Evolutionary conservation across 2,329 filamentous ascomycete species (phyloP).

Genomic region (Cephalotrichum gorgonifer): DNA sequence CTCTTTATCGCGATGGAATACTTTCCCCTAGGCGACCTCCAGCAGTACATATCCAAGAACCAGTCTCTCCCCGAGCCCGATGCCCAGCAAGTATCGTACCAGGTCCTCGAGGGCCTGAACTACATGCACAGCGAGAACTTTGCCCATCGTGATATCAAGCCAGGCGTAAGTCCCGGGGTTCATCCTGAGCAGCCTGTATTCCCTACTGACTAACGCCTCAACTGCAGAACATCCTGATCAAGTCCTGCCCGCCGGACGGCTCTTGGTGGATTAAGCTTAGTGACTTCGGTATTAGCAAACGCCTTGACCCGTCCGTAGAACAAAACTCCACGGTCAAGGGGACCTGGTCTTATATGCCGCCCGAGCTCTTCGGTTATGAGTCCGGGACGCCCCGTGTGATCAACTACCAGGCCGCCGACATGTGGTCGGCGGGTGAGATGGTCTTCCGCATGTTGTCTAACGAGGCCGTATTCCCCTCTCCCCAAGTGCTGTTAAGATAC

Average conservation of each 20-base stretch:
- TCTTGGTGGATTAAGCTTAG: slow-evolving; percentile 14
- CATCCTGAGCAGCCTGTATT: too few relatives aligned
- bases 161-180: slow-evolving; percentile 9
- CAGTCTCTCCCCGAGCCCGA: slow-evolving; percentile 10
- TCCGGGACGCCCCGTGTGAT: too few relatives aligned
- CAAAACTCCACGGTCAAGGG: slow-evolving; percentile 5
- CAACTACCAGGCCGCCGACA: slow-evolving; percentile 10
- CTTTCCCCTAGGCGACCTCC: slow-evolving; percentile 12
- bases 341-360: slow-evolving; percentile 10
- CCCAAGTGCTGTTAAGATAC: background rate
- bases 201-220: background rate
- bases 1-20: slow-evolving; percentile 17
- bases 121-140: slow-evolving; percentile 13
- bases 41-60: slow-evolving; percentile 7
- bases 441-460: slow-evolving; percentile 8
- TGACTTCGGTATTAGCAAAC: slow-evolving; percentile 15
- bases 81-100: slow-evolving; percentile 9
- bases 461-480: background rate
- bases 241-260: slow-evolving; percentile 6
- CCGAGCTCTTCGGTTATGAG: too few relatives aligned
- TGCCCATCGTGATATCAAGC: slow-evolving; percentile 15
- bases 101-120: slow-evolving; percentile 11
- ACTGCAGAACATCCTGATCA: slow-evolving; percentile 13
- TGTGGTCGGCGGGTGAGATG: slow-evolving; percentile 14
- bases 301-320: slow-evolving; percentile 5